Evolutionary conservation across 495 filamentous ascomycete species (phyloP).

Genomic region (Penicillium cataractarum): DNA sequence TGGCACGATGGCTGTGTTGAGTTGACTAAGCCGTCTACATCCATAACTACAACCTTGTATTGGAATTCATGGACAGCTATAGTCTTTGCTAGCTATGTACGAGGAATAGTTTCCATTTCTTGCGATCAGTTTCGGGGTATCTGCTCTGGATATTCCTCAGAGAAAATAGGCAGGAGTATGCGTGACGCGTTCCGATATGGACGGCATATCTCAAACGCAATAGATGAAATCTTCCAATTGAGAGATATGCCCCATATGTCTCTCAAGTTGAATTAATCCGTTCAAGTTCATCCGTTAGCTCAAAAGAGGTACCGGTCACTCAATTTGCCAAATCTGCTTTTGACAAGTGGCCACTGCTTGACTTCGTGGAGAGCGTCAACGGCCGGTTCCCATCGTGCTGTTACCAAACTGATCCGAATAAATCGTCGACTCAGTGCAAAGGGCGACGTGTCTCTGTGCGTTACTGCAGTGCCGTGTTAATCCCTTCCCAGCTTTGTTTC

Average conservation of each 20-base stretch:
- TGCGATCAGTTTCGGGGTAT: background rate
- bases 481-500: background rate
- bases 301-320: background rate
- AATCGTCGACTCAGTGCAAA: background rate
- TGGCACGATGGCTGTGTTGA: background rate
- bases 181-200: background rate
- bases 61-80: background rate
- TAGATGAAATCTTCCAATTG: background rate
- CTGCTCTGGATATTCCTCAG: background rate
- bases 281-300: background rate
- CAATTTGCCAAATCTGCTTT: background rate
- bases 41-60: no score
- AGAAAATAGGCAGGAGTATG: background rate
- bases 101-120: background rate
- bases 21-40: background rate
- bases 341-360: background rate
- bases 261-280: background rate
- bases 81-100: background rate
- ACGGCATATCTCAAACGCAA: background rate
- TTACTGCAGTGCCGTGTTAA: background rate
- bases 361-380: background rate
- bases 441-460: background rate
- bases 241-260: background rate
- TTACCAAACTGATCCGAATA: background rate
- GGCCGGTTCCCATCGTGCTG: background rate